phyloP scores from a whole-genome alignment of 495 filamentous ascomycete species.

The Neurospora discreta region DNA sequence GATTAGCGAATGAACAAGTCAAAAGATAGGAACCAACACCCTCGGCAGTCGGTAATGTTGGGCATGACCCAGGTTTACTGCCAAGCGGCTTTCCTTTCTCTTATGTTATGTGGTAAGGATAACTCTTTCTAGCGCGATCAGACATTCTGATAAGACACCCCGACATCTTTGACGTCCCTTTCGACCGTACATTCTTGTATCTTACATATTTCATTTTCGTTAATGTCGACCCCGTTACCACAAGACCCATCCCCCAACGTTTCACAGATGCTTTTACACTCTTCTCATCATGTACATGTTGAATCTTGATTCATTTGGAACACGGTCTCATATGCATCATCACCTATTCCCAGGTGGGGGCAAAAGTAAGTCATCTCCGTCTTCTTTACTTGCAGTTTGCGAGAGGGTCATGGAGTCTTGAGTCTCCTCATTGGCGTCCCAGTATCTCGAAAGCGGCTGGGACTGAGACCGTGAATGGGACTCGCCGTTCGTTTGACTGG shows the following conservation, averaged over 20 bases:
- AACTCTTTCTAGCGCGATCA: background rate
- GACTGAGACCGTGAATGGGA: conserved; percentile 4
- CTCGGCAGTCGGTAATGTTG: conserved; percentile 1
- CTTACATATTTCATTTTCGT: background rate
- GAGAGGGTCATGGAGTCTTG: conserved; percentile 6
- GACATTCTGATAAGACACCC: background rate
- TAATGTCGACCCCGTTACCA: background rate
- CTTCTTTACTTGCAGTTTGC: background rate
- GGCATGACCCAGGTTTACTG: background rate
- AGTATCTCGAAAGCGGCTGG: background rate
- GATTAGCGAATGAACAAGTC: background rate
- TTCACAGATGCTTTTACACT: background rate
- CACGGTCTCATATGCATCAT: background rate
- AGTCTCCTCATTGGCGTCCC: conserved; percentile 1
- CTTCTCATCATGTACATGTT: background rate
- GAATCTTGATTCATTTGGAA: background rate
- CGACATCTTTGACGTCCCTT: background rate
- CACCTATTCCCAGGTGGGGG: background rate
- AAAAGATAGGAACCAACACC: background rate
- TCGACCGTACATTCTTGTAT: background rate
- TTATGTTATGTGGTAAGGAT: background rate
- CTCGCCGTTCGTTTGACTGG: background rate
- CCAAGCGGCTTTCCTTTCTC: background rate
- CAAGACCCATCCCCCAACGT: too few relatives aligned
- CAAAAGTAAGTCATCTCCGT: background rate